A percentile compares a stretch with the other conserved stretches of the same genome.
Conservation (phyloP, 805 yeast species). For the Middelhovenomyces tepae region DNA sequence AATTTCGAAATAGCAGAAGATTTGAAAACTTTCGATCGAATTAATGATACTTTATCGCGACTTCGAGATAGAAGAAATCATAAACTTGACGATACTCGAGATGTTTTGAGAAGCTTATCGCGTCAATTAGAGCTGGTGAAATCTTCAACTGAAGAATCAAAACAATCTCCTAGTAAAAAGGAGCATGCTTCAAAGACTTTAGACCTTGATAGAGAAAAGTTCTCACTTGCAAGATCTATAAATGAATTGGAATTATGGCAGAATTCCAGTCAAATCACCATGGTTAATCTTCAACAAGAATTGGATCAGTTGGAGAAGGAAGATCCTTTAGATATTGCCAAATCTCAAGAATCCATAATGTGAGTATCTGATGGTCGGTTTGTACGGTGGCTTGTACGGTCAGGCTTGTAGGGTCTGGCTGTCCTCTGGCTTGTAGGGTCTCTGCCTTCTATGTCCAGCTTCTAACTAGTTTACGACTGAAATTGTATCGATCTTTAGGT, state of each 20-base stretch:
- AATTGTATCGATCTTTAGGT: slow-evolving; percentile 19
- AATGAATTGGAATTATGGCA: slow-evolving; percentile 21
- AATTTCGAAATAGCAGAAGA: slow-evolving; percentile 18
- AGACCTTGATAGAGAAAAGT: slow-evolving; percentile 21
- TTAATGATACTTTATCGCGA: slow-evolving; percentile 9
- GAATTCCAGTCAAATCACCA: slow-evolving; percentile 13
- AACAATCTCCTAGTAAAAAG: slow-evolving; percentile 10
- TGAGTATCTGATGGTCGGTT: too few species aligned
- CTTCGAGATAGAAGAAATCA: slow-evolving; percentile 11
- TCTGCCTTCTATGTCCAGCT: slow-evolving; percentile 3
- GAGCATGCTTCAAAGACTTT: slow-evolving; percentile 12
- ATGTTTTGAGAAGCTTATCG: slow-evolving; percentile 9
- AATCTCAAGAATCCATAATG: too few species aligned
- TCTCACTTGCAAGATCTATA: slow-evolving; percentile 20
- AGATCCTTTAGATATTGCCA: slow-evolving; percentile 9
- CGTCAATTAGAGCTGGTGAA: slow-evolving; percentile 19
- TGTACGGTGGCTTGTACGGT: too few species aligned
- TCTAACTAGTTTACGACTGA: slow-evolving; percentile 15
- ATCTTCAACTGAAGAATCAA: slow-evolving; percentile 10
- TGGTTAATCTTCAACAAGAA: slow-evolving; percentile 16
- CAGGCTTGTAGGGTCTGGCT: too few species aligned
- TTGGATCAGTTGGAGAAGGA: slow-evolving; percentile 14
- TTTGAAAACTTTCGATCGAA: slow-evolving; percentile 17
- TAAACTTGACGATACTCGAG: slow-evolving; percentile 11
- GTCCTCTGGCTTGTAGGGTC: too few species aligned